Evolutionary conservation across 2,329 filamentous ascomycete genomes (phyloP), one percentile per base, ranked within the genome.

Genomic region (Penicillium sp.): DNA sequence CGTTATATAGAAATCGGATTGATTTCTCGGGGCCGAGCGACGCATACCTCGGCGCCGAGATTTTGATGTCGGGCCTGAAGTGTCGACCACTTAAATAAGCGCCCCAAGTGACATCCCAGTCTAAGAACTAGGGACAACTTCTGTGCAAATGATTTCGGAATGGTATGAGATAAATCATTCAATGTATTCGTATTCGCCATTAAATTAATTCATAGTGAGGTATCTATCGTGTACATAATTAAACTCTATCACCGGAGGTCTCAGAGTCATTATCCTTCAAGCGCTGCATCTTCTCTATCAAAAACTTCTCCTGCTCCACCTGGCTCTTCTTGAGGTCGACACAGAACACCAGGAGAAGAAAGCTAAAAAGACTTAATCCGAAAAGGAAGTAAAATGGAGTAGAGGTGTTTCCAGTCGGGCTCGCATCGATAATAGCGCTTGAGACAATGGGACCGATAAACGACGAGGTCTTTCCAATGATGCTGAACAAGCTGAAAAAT

Each of bases 361-460:
- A 83, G 66, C 84, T 87, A 19, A 81, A 74, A 46, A 85, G 49
- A 60, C 82, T 86, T 58, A 88, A 66, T 0, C 75, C 84, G 60
- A 87, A 85, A 19, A 89, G 65, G 56, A 89, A 89, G 64, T 88
- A 89, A 58, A 89, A 90, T 0, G 87, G 86, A 8, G 81, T 82
- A 26, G 79, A 85, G 52, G 83, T 82, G 65, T 88, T 83, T 14
- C 74, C 71, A 1, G 76, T 78, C 0, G 82, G 79, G 6, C 79
- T 80, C 0, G 82, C 83, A 67, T 89, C 86, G 55, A 90, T 88
- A 56, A 90, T 90, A 6, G 87, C 87, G 60, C 82, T 85, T 55
- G 82, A 85, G n/a, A 90, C 86, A 26, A 90, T 74, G 0, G 87
- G 87, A 0, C 87, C 87, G 54, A 90, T 88, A 63, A 89, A 89